Base-by-base conservation (phyloP, 495 filamentous ascomycete species). In the Rhizodiscina lignyota region DNA sequence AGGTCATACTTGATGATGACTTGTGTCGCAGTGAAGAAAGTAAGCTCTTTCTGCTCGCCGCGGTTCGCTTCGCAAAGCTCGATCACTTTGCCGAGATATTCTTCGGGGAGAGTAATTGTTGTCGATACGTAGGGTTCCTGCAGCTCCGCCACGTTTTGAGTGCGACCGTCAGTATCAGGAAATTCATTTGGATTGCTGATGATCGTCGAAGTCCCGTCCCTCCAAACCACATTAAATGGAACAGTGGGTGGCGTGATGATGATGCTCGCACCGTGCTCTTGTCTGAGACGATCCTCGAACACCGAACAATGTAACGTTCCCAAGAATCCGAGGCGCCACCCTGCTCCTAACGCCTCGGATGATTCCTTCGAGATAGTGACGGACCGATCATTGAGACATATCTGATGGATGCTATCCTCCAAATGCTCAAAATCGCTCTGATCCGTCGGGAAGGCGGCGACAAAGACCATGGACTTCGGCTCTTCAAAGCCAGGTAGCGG, bases 381-480 rank as follows among this genome's bases (percentile, higher is more conserved):
- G 54, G 83, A 92, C 35, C 89, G 74, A 54, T 97, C 89, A 52
- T 97, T 97, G 38, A 96, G 69, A 13, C 87, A 73, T 18, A 94
- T 66, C 51, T 96, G 89, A 34, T 84, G 78, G 49, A 97, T 92
- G 49, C 83, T 92, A 52, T 97, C 89, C 42, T 91, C 83, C 8
- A 97, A 60, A 49, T 86, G 82, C 39, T 66, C 67, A 49, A 92
- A 87, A 53, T 89, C 79, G 49, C 73, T 62, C 39, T 91, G 84
- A 53, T 97, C 86, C 0, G 82, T 76, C 1, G 89, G 89, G 44
- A 91, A 97, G 0, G 91, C 89, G 4, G 87, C 85, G 8, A 97
- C 89, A 49, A 96, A 97, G 17, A 94, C 89, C 89, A 97, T 97
- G 2, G 87, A 77, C 55, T 97, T 92, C 4, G 89, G 89, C 50